A percentile compares a stretch with the other conserved stretches of the same genome.
Conservation (phyloP, 140 eudicot genomes). For the Stevia rebaudiana region DNA sequence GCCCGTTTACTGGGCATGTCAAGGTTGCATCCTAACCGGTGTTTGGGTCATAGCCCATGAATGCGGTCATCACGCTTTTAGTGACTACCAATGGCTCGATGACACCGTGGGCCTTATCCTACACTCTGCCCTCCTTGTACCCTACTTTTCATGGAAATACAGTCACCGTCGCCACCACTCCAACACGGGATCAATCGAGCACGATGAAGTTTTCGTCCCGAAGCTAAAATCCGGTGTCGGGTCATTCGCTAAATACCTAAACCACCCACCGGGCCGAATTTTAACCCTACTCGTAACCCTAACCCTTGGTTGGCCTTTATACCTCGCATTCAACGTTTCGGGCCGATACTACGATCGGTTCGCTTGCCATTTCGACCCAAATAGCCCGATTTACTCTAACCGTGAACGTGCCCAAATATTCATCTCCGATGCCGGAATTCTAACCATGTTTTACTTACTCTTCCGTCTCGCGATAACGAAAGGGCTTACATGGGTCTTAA, state of each 20-base stretch:
- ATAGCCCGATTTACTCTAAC: slow-evolving; percentile 26
- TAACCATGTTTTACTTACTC: background rate
- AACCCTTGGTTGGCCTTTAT: slow-evolving; percentile 25
- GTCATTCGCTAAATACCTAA: slow-evolving; percentile 30
- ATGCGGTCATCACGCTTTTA: slow-evolving; percentile 25
- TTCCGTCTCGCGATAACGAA: background rate
- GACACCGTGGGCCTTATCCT: slow-evolving; percentile 17
- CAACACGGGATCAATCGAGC: slow-evolving; percentile 25
- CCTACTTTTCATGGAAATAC: slow-evolving; percentile 29
- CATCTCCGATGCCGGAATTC: slow-evolving; percentile 15
- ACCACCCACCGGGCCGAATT: slow-evolving; percentile 36
- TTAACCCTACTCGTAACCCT: slow-evolving; percentile 9
- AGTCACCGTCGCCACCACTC: slow-evolving; percentile 31
- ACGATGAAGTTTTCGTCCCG: slow-evolving; percentile 17
- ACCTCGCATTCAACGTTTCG: slow-evolving; percentile 10
- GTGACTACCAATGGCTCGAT: slow-evolving; percentile 22
- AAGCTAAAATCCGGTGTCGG: slow-evolving; percentile 29
- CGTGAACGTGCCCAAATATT: slow-evolving; percentile 21
- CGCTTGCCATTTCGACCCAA: slow-evolving; percentile 23
- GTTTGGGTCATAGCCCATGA: slow-evolving; percentile 29
- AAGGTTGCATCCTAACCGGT: slow-evolving; percentile 14
- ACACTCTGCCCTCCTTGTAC: slow-evolving; percentile 22
- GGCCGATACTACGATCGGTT: slow-evolving; percentile 15
- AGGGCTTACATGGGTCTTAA: slow-evolving; percentile 16
- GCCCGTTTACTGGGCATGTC: slow-evolving; percentile 21